These are phyloP conservation scores for Chenopodium formosanum DNA, from an alignment of 148 eudicot genomes.

Conservation along the genomic window DNA sequence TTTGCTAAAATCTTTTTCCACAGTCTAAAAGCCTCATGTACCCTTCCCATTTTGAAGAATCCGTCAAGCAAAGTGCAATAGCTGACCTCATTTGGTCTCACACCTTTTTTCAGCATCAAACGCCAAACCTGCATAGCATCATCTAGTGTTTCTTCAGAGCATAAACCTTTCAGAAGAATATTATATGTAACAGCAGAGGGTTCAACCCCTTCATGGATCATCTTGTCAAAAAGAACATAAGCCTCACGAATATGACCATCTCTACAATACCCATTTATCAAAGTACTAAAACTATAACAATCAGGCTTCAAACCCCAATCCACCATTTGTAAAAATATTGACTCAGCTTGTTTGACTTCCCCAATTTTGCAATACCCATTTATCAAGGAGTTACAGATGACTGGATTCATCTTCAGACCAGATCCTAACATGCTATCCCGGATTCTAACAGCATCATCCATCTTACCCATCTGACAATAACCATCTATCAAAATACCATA, in stretches of 20 bases:
- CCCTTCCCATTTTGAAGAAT: conserved; percentile 49
- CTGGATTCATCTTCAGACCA: conserved; percentile 57
- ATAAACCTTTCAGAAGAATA: conserved; percentile 68
- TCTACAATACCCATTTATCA: conserved; percentile 67
- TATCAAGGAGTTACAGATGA: conserved; percentile 67
- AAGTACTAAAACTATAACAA: conserved; percentile 70
- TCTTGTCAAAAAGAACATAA: conserved; percentile 52
- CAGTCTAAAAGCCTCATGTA: conserved; percentile 43
- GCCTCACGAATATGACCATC: conserved; percentile 50
- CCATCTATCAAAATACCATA: conserved; percentile 71
- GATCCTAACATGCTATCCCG: conserved; percentile 55
- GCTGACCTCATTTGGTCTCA: conserved; percentile 57
- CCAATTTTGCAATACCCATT: conserved; percentile 82
- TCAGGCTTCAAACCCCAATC: conserved; percentile 72
- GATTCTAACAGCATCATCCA: conserved; percentile 62
- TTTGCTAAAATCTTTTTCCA: conserved; percentile 62
- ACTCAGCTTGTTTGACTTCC: conserved; percentile 49
- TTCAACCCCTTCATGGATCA: conserved; percentile 48
- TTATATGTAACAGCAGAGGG: conserved; percentile 66
- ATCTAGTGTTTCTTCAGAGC: conserved; percentile 47
- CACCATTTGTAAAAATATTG: conserved; percentile 40
- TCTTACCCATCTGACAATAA: conserved; percentile 54
- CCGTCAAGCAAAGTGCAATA: conserved; percentile 70
- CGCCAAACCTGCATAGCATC: conserved; percentile 45
- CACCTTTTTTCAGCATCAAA: conserved; percentile 58